phyloP scores from a whole-genome alignment of 2,329 filamentous ascomycete genomes.

The Grosmannia penicillata region DNA sequence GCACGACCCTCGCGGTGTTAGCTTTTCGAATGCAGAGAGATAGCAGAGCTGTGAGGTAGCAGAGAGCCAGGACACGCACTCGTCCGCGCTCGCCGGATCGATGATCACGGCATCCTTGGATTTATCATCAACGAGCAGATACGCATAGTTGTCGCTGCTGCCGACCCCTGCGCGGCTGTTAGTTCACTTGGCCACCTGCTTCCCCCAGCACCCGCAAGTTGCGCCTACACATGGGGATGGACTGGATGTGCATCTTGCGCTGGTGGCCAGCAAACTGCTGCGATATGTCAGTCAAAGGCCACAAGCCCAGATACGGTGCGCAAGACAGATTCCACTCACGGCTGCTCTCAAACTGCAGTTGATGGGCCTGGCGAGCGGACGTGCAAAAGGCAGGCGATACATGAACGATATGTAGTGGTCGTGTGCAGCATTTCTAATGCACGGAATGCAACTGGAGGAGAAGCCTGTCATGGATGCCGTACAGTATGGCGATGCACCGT shows the following conservation, averaged over 20 bases:
- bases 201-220: too few relatives aligned
- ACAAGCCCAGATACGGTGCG: background rate
- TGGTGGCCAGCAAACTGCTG: background rate
- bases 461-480: background rate
- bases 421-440: background rate
- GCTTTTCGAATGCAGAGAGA: background rate
- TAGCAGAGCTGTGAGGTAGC: background rate
- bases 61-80: conserved; percentile 35
- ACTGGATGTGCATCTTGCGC: conserved; percentile 68
- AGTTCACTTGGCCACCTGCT: too few relatives aligned
- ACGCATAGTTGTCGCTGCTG: conserved; percentile 70
- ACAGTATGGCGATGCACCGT: background rate
- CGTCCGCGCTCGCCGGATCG: conserved; percentile 64
- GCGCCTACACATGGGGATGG: conserved; percentile 74
- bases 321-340: background rate
- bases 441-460: background rate
- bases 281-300: background rate
- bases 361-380: background rate
- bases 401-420: background rate
- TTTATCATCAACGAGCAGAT: conserved; percentile 65
- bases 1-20: conserved; percentile 32
- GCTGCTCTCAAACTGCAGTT: background rate
- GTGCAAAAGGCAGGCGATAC: background rate
- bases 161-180: conserved; percentile 48
- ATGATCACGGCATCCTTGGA: conserved; percentile 66